Base-by-base conservation (phyloP, 352 stramenopile genomes). In the Pythium brachiatum region DNA sequence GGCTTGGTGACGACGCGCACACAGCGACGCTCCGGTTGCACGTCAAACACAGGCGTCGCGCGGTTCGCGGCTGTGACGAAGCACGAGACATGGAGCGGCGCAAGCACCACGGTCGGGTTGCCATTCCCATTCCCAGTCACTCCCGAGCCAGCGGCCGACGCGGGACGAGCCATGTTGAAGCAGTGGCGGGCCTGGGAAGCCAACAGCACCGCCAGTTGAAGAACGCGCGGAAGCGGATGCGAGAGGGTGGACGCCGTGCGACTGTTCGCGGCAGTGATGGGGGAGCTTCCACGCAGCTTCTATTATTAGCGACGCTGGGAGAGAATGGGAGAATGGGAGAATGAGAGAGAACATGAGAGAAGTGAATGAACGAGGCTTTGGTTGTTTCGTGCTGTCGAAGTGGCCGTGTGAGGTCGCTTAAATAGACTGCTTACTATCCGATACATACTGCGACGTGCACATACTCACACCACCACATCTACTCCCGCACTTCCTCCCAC, bases 1-100 rank as follows among this genome's bases (percentile, higher is more conserved):
- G 68, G 34, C 16, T 79, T 81, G 46, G 67, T 79, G 15, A 78
- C 69, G 12, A 89, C 68, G 9, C 75, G 68, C 9, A 90, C 68
- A 38, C 72, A 81, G 23, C 74, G 69, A 26, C 66, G 72, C 7
- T 83, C 68, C 0, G 74, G 70, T 3, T 76, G 60, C 11, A 88
- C 69, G 47, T 89, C 76, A 53, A 90, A 87, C 41, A 89, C 72
- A 0, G 83, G 77, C 0, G 76, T 77, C 7, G 79, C 81, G 18
- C 79, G 79, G 61, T 89, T 92, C 21, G 80, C 80, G 41, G 75
- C 77, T n/a, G 75, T 90, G 57, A 90, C 70, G 55, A 84, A 89
- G 70, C 80, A 89, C 34, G 80, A 87, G 7, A 89, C 72, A 47
- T 90, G 79, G 48, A 88, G 75, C 12, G 72, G 70, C 25, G 68